A percentile compares a stretch with the other conserved stretches of the same genome.
These are phyloP conservation scores for Parachaetomium inaequale DNA, from an alignment of 495 filamentous ascomycete species.

Conservation along the genomic window DNA sequence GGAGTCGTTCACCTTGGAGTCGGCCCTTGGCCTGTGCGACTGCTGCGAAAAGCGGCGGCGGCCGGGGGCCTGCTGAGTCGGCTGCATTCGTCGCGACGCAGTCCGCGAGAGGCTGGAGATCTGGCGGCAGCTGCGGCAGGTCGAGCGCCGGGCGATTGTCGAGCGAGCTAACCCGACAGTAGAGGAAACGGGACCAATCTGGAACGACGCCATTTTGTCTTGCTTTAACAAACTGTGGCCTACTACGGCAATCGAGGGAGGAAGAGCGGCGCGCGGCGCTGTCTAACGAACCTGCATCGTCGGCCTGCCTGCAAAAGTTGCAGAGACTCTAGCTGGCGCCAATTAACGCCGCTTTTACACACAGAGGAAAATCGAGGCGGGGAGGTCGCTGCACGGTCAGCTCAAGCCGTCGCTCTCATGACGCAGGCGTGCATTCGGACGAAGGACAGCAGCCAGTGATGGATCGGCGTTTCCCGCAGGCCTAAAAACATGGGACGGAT, in stretches of 20 bases:
- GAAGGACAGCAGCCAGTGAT: conserved; percentile 12
- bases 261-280: background rate
- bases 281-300: conserved; percentile 24
- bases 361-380: background rate
- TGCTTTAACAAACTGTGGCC: conserved; percentile 16
- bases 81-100: conserved; percentile 19
- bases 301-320: conserved; percentile 13
- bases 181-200: conserved; percentile 24
- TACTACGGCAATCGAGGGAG: conserved; percentile 2
- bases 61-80: conserved; percentile 14
- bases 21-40: conserved; percentile 41
- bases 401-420: conserved; percentile 24
- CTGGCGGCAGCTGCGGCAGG: conserved; percentile 10
- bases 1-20: conserved; percentile 54
- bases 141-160: conserved; percentile 19
- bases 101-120: background rate
- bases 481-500: conserved; percentile 9
- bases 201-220: conserved; percentile 26
- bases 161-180: conserved; percentile 26
- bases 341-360: conserved; percentile 1
- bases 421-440: conserved; percentile 22
- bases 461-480: conserved; percentile 18
- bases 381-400: conserved; percentile 18
- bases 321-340: conserved; percentile 6
- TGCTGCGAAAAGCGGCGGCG: conserved; percentile 32